Evolutionary conservation across 2,329 filamentous ascomycete genomes (phyloP), one percentile per base, ranked within the genome.

Genomic region (Diaporthe ampelina): DNA sequence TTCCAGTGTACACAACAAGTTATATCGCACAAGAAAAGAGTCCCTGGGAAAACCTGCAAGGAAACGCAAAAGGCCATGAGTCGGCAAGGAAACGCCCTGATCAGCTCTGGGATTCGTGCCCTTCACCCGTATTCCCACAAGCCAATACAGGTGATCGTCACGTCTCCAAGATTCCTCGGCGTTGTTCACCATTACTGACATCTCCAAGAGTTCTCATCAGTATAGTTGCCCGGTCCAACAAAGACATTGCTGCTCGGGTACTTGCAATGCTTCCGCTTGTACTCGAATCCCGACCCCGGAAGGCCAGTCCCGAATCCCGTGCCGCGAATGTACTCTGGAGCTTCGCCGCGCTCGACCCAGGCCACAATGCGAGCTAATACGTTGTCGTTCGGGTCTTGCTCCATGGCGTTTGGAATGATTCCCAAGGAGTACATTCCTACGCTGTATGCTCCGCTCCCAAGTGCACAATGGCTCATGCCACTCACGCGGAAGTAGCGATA

Each of bases 401-500:
- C 75, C 70, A n/a, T 68, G 59, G 15, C 61, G 68, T 6, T 68
- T 70, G 10, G 72, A 69, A 21, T 82, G 3, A 11, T 17, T 1
- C 57, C 57, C 13, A 59, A 19, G 6, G 13, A 19, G 57, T 59
- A 59, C 35, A 43, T 79, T 2, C 81, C 80, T 10, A 82, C 77
- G 19, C 72, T 69, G 1, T 63, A 79, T 3, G 86, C 85, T 3
- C 86, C 86, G 29, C 78, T 78, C 5, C 88, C 88, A 9, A 85
- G 84, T 15, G 67, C 75, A 77, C 88, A 90, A 78, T 90, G 89
- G 1, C 79, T 81, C 81, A 88, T 87, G 10, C 88, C 88, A 15
- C 84, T 85, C 75, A 90, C 84, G 43, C 83, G 83, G 81, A 90
- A 90, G 79, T 83, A 86, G 65, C 88, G 84, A 76, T 88, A 86